Evolutionary conservation across 2,329 filamentous ascomycete genomes (phyloP).

Genomic region (Aspergillus uvarum): DNA sequence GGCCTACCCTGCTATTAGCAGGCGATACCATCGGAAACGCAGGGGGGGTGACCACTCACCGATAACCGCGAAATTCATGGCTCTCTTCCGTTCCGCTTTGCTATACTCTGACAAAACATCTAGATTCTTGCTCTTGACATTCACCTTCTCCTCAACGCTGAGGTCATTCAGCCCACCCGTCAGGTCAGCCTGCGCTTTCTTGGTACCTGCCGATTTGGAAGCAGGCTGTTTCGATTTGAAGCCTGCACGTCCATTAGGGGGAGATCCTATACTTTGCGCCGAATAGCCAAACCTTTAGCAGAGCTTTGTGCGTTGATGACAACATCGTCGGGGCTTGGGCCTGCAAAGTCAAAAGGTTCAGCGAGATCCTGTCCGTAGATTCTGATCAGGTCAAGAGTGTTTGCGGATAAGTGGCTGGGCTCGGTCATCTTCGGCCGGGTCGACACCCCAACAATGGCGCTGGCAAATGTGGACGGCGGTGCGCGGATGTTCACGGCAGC

Average conservation of each 20-base stretch:
- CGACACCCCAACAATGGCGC: constrained; percentile 40
- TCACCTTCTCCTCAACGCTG: constrained; percentile 51
- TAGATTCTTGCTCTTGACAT: constrained; percentile 71
- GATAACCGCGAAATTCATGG: constrained; percentile 88
- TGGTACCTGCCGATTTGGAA: constrained; percentile 41
- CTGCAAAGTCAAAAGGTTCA: constrained; percentile 64
- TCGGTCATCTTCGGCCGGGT: constrained; percentile 27
- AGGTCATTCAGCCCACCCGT: constrained; percentile 51
- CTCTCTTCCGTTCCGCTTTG: constrained; percentile 72
- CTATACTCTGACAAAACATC: constrained; percentile 80
- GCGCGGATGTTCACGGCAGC: constrained; percentile 40
- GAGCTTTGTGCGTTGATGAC: constrained; percentile 76
- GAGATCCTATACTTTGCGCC: constrained; percentile 35
- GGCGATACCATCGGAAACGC: constrained; percentile 17
- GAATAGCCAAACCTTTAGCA: constrained; percentile 70
- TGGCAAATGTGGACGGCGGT: constrained; percentile 53
- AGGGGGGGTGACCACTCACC: constrained; percentile 56
- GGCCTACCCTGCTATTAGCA: constrained; percentile 56
- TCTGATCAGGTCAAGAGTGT: constrained; percentile 35
- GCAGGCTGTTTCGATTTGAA: constrained; percentile 45
- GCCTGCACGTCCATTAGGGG: constrained; percentile 46
- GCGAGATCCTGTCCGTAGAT: constrained; percentile 42
- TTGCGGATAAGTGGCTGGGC: constrained; percentile 36
- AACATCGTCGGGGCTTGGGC: constrained; percentile 88
- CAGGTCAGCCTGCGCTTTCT: constrained; percentile 46